Conservation (phyloP, 306 rosid species). For the Dalbergia oliveri region DNA sequence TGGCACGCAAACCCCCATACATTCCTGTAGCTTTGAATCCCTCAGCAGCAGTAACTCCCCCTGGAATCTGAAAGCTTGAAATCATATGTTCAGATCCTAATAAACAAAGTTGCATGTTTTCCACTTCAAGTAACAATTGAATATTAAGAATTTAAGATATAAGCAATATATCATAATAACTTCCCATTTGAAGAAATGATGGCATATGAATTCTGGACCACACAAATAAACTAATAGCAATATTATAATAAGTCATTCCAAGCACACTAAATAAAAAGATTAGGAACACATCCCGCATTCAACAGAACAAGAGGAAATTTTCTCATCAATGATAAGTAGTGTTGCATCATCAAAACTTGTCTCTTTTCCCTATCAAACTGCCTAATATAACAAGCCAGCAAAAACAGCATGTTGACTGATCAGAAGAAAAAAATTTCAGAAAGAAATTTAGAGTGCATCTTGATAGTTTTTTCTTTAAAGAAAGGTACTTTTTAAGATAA, state of each 20-base stretch:
- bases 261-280: not conserved
- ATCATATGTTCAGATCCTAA: slow-evolving; percentile 36
- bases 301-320: slow-evolving; percentile 1
- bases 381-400: not conserved
- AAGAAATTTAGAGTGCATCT: not conserved
- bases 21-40: slow-evolving; percentile 93
- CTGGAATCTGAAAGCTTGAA: slow-evolving; percentile 66
- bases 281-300: not conserved
- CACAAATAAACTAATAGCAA: not conserved
- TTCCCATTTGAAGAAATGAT: not conserved
- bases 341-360: not conserved
- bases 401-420: not conserved
- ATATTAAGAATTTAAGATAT: not conserved
- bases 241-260: not conserved
- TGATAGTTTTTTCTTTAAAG: too few relatives aligned
- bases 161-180: not conserved
- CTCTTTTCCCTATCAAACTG: not conserved
- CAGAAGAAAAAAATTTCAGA: too few relatives aligned
- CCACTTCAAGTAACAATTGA: not conserved
- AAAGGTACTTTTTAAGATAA: not conserved
- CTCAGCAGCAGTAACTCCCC: slow-evolving; percentile 93
- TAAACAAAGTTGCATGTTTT: not conserved
- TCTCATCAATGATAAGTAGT: not conserved
- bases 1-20: slow-evolving; percentile 85
- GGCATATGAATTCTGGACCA: not conserved